Conservation (phyloP, 768 basidiomycete species). For the Serpula lacrymans region DNA sequence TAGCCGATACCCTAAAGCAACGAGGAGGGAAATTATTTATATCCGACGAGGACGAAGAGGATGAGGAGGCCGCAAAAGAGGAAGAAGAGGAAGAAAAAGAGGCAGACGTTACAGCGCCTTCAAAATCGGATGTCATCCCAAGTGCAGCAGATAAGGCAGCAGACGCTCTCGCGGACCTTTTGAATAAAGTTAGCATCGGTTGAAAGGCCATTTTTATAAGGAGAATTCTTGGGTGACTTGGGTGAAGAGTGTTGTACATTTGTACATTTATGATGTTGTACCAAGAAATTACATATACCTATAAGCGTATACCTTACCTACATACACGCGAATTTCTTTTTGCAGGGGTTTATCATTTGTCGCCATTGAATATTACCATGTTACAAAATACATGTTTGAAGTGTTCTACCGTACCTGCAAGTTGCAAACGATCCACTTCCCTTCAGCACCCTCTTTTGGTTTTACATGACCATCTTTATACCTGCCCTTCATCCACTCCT, state of each 20-base stretch:
- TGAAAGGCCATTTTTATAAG: too few relatives aligned
- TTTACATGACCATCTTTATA: conserved; percentile 43
- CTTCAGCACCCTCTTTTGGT: conserved; percentile 53
- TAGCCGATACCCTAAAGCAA: conserved; percentile 53
- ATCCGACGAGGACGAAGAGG: conserved; percentile 80
- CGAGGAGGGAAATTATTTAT: conserved; percentile 66
- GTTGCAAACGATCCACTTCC: conserved; percentile 63
- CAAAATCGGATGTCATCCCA: conserved; percentile 25
- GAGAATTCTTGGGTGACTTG: too few relatives aligned
- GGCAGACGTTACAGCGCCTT: conserved; percentile 20
- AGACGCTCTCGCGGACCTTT: conserved; percentile 60
- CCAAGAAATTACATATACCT: too few relatives aligned
- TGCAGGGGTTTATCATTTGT: too few relatives aligned
- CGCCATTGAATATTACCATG: too few relatives aligned
- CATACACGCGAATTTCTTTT: too few relatives aligned
- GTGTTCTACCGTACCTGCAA: conserved; percentile 38
- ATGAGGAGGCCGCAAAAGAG: conserved; percentile 62
- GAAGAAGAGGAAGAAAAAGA: conserved; percentile 36
- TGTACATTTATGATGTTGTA: too few relatives aligned
- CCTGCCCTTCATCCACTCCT: conserved; percentile 53
- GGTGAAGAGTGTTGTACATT: too few relatives aligned
- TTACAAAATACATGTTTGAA: too few relatives aligned
- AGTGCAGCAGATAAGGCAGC: conserved; percentile 32
- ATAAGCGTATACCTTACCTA: too few relatives aligned
- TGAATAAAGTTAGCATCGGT: conserved; percentile 60